Conservation (phyloP, 768 basidiomycete species). For the Calocera cornea region DNA sequence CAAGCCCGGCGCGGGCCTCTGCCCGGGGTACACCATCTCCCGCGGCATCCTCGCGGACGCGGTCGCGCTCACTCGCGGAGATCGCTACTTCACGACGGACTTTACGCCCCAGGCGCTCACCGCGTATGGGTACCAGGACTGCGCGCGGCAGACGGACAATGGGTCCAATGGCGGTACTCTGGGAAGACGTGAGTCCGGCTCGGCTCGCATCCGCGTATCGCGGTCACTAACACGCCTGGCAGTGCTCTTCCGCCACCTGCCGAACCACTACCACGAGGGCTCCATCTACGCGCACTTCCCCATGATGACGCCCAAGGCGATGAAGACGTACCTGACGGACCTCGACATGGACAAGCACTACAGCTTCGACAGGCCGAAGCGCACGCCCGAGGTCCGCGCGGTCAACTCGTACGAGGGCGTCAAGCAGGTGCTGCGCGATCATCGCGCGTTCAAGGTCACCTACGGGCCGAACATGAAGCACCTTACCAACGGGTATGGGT, state of each 20-base stretch:
- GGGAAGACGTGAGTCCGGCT: constrained; percentile 30
- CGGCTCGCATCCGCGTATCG: constrained; percentile 23
- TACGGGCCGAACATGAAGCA: constrained; percentile 24
- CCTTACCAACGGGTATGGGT: constrained; percentile 28
- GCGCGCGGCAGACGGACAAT: constrained; percentile 46
- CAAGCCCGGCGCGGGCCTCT: constrained; percentile 56
- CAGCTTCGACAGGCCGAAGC: constrained; percentile 41
- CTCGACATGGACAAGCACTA: constrained; percentile 35
- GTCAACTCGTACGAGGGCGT: constrained; percentile 12
- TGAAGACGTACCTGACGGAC: constrained; percentile 31
- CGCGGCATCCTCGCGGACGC: constrained; percentile 56
- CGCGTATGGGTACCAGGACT: constrained; percentile 65
- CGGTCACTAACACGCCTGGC: constrained; percentile 12
- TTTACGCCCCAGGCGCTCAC: constrained; percentile 62
- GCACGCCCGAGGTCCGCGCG: constrained; percentile 14
- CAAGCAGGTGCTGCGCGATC: constrained; percentile 20
- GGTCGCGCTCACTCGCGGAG: constrained; percentile 60
- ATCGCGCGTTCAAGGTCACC: constrained; percentile 26
- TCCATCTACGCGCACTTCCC: constrained; percentile 71
- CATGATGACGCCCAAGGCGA: constrained; percentile 47
- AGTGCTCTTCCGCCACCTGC: constrained; percentile 56
- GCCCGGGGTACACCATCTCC: constrained; percentile 73
- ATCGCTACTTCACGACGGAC: constrained; percentile 64
- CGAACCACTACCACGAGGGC: constrained; percentile 48
- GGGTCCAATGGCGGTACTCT: constrained; percentile 68